Evolutionary conservation across 306 rosid species (phyloP).

Genomic region (Trichosanthes truncata): DNA sequence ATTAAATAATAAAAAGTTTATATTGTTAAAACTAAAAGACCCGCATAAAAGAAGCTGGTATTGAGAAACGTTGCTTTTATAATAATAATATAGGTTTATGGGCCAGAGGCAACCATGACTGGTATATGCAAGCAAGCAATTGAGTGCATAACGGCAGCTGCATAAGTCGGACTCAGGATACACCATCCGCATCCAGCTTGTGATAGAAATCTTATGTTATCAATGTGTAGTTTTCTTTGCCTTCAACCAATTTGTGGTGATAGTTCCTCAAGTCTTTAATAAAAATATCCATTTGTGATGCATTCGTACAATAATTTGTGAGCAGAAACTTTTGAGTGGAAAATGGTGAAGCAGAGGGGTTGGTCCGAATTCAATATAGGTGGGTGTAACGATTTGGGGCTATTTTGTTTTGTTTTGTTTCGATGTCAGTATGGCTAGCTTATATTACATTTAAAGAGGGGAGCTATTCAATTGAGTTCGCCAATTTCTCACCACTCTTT

Average conservation of each 20-base stretch:
- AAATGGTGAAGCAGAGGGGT: not conserved
- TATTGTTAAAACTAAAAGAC: not conserved
- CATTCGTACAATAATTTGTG: not conserved
- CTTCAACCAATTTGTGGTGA: not conserved
- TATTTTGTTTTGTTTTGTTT: constrained; percentile 16
- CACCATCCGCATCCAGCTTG: not conserved
- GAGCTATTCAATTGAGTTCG: constrained; percentile 26
- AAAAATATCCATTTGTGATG: not conserved
- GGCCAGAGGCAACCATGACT: constrained; percentile 97
- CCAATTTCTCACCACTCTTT: not conserved
- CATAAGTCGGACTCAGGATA: constrained; percentile 25
- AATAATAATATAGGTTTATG: constrained; percentile 59
- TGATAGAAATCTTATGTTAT: not conserved
- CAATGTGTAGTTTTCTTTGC: not conserved
- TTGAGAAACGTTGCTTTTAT: constrained; percentile 4
- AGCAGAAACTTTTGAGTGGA: not conserved
- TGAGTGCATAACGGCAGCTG: constrained; percentile 72
- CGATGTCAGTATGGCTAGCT: constrained; percentile 16
- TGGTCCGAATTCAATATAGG: not conserved
- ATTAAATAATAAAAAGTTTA: not conserved
- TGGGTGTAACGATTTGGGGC: not conserved
- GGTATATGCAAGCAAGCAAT: constrained; percentile 97
- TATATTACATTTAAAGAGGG: constrained; percentile 32
- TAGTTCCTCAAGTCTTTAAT: not conserved
- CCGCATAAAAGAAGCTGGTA: not conserved